Evolutionary conservation across 2,329 filamentous ascomycete genomes (phyloP).

Genomic region (Pestalotiopsis sp.): DNA sequence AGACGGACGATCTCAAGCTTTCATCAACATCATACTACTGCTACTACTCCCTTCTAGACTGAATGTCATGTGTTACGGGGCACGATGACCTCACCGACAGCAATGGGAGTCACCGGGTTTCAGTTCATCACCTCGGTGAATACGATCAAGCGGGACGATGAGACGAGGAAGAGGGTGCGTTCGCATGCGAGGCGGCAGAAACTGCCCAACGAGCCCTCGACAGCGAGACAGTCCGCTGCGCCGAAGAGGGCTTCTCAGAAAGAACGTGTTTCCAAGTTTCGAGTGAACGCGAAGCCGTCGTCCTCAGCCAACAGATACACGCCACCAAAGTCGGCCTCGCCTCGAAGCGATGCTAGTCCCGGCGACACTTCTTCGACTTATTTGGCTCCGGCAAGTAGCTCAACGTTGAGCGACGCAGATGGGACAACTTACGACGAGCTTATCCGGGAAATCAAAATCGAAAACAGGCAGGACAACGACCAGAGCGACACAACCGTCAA

Average conservation of each 20-base stretch:
- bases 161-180: constrained; percentile 36
- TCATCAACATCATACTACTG: background rate
- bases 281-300: constrained; percentile 25
- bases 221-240: constrained; percentile 20
- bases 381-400: constrained; percentile 7
- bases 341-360: background rate
- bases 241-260: constrained; percentile 31
- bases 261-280: constrained; percentile 35
- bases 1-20: background rate
- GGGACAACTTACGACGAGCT: constrained; percentile 12
- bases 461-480: constrained; percentile 17
- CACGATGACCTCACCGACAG: constrained; percentile 11
- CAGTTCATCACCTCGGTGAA: constrained; percentile 39
- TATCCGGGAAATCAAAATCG: background rate
- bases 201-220: constrained; percentile 26
- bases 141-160: constrained; percentile 36
- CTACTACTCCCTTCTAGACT: background rate
- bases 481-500: constrained; percentile 29
- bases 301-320: background rate
- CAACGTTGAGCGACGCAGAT: background rate
- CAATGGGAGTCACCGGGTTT: constrained; percentile 23
- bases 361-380: background rate
- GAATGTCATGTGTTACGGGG: background rate
- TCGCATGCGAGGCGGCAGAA: constrained; percentile 36
- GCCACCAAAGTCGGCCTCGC: background rate